A percentile compares a stretch with the other conserved stretches of the same genome.
Evolutionary conservation across 176 grass and related monocot genomes (phyloP).

Genomic region (Aegilops tauschii): DNA sequence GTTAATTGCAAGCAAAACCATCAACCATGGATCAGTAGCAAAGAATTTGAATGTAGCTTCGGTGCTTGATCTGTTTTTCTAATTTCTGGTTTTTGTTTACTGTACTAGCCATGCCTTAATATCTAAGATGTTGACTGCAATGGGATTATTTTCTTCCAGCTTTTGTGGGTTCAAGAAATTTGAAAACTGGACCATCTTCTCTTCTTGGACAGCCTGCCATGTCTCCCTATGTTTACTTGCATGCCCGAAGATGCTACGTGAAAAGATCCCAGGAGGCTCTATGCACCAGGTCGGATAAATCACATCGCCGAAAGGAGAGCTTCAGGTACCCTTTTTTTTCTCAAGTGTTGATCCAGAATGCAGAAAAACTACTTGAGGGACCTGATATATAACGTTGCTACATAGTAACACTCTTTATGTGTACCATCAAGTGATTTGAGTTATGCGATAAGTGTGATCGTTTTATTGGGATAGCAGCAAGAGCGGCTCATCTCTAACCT

Average conservation of each 20-base stretch:
- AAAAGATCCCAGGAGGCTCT: slow-evolving; percentile 89
- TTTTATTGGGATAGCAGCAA: too few species aligned
- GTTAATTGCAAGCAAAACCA: too few species aligned
- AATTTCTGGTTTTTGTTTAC: neutral
- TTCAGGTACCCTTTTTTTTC: slow-evolving; percentile 46
- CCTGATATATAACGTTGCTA: neutral
- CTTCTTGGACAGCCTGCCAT: slow-evolving; percentile 65
- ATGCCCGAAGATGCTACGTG: slow-evolving; percentile 71
- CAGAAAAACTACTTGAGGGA: neutral
- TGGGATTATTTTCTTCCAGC: too few species aligned
- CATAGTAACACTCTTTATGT: neutral
- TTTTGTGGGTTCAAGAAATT: slow-evolving; percentile 7
- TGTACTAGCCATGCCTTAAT: neutral
- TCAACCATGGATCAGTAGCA: too few species aligned
- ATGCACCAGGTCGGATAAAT: slow-evolving; percentile 60
- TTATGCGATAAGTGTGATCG: too few species aligned
- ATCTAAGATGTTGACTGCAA: too few species aligned
- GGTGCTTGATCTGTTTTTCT: neutral
- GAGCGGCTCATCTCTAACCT: too few species aligned
- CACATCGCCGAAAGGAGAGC: slow-evolving; percentile 69
- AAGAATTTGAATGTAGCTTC: too few species aligned
- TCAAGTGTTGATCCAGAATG: neutral
- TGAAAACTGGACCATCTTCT: slow-evolving; percentile 23
- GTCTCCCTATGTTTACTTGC: slow-evolving; percentile 56
- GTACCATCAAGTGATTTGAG: too few species aligned